A percentile compares a stretch with the other conserved stretches of the same genome.
Conservation (phyloP, 2,329 filamentous ascomycete species). For the Fusarium longipes region DNA sequence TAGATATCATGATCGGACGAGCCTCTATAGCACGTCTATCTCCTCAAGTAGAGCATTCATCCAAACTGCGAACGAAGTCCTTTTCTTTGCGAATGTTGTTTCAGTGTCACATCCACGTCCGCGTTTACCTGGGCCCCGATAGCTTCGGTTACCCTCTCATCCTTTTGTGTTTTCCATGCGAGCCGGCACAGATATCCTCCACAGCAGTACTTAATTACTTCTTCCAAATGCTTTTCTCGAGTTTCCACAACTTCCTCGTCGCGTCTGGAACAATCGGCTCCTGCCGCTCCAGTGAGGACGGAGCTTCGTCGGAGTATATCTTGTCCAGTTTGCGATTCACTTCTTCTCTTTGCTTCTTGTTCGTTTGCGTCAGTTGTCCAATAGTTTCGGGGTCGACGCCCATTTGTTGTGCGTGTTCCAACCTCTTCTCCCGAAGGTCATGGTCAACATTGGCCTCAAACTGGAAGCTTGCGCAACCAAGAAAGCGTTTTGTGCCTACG, state of each 20-base stretch:
- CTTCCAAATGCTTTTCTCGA: conserved; percentile 79
- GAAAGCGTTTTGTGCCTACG: conserved; percentile 38
- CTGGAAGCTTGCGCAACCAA: conserved; percentile 30
- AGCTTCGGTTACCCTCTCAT: neutral
- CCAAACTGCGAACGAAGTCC: too few species aligned
- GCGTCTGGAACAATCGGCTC: too few species aligned
- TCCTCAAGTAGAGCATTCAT: neutral
- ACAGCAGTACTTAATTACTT: too few species aligned
- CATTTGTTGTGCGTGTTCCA: neutral
- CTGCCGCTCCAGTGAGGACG: neutral
- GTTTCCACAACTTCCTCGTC: conserved; percentile 45
- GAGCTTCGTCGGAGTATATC: neutral
- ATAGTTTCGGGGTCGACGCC: neutral
- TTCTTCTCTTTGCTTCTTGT: neutral
- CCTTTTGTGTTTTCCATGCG: neutral
- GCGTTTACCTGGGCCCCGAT: neutral
- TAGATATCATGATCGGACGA: neutral
- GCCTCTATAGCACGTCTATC: neutral
- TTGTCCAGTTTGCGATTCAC: neutral
- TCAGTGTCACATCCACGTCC: neutral
- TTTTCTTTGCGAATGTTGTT: neutral
- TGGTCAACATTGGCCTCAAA: neutral
- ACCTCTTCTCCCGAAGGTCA: neutral
- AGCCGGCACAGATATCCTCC: neutral
- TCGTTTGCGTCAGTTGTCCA: neutral